A percentile compares a stretch with the other conserved stretches of the same genome.
These are phyloP conservation scores for Cyclospora cayetanensis DNA, from an alignment of 169 alveolate genomes.

Conservation along the genomic window DNA sequence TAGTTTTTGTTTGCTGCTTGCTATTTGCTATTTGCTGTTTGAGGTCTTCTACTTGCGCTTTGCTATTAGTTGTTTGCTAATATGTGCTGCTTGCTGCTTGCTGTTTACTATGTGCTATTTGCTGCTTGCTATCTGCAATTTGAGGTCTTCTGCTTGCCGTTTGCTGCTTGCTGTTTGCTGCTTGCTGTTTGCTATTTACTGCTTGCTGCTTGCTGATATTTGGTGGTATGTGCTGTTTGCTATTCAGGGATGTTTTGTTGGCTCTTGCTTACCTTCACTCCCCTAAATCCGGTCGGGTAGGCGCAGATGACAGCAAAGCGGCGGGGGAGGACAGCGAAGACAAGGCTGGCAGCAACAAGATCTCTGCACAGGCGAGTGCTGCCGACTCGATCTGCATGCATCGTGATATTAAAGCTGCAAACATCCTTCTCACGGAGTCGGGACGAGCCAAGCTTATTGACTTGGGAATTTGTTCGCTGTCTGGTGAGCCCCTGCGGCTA, in stretches of 20 bases:
- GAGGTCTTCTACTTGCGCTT: too few species aligned
- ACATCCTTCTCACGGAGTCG: constrained; percentile 82
- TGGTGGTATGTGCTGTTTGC: background rate
- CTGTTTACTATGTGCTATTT: background rate
- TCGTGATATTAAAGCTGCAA: constrained; percentile 92
- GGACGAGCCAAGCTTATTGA: constrained; percentile 90
- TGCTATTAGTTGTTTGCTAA: too few species aligned
- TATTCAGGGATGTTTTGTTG: constrained; percentile 51
- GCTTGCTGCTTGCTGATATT: background rate
- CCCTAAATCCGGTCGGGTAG: background rate
- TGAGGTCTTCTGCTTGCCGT: too few species aligned
- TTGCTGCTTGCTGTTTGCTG: constrained; percentile 12
- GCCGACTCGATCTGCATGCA: constrained; percentile 78
- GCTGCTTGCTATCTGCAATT: too few species aligned
- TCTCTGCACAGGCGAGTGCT: background rate
- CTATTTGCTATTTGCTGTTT: too few species aligned
- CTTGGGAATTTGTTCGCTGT: constrained; percentile 84
- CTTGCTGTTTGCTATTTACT: background rate
- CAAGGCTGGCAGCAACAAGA: background rate
- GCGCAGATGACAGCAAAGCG: background rate
- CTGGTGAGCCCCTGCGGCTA: too few species aligned
- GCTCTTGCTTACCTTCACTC: constrained; percentile 73
- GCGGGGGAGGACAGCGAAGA: background rate
- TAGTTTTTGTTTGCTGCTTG: too few species aligned
- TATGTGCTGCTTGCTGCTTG: too few species aligned